phyloP scores from a whole-genome alignment of 495 filamentous ascomycete species.

The Penicillium steckii region DNA sequence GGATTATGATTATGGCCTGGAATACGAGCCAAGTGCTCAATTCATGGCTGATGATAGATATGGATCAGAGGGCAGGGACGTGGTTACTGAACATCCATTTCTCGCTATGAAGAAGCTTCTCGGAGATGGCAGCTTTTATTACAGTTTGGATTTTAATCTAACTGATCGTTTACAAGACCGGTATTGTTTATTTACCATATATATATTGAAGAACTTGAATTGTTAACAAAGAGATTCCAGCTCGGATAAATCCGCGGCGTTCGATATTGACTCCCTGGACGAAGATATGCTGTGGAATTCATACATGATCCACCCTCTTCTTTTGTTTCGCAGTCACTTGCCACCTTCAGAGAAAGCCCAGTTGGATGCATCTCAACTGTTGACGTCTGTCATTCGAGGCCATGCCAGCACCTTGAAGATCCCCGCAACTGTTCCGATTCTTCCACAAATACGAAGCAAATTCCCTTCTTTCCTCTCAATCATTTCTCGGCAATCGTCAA shows the following conservation, averaged over 20 bases:
- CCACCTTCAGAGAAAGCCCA: slow-evolving; percentile 66
- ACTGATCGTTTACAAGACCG: slow-evolving; percentile 92
- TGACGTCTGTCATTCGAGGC: slow-evolving; percentile 92
- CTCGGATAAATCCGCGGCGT: slow-evolving; percentile 51
- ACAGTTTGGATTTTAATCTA: slow-evolving; percentile 94
- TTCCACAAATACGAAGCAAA: slow-evolving; percentile 53
- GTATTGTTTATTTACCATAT: slow-evolving; percentile 42
- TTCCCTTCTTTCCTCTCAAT: slow-evolving; percentile 80
- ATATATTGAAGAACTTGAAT: background rate
- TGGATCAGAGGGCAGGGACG: slow-evolving; percentile 61
- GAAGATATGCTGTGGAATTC: slow-evolving; percentile 95
- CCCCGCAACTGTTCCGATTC: slow-evolving; percentile 60
- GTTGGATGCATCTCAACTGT: slow-evolving; percentile 79
- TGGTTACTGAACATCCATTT: slow-evolving; percentile 79
- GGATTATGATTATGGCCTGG: slow-evolving; percentile 72
- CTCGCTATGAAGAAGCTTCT: slow-evolving; percentile 86
- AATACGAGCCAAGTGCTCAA: slow-evolving; percentile 58
- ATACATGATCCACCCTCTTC: slow-evolving; percentile 92
- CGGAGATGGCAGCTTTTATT: slow-evolving; percentile 95
- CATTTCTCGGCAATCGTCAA: slow-evolving; percentile 88
- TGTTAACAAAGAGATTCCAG: slow-evolving; percentile 28
- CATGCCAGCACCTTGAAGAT: slow-evolving; percentile 84
- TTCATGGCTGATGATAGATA: slow-evolving; percentile 52
- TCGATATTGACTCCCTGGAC: slow-evolving; percentile 82
- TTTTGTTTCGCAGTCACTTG: slow-evolving; percentile 81